phyloP scores from a whole-genome alignment of 139 green algal genomes.

The Ulvella scutata region DNA sequence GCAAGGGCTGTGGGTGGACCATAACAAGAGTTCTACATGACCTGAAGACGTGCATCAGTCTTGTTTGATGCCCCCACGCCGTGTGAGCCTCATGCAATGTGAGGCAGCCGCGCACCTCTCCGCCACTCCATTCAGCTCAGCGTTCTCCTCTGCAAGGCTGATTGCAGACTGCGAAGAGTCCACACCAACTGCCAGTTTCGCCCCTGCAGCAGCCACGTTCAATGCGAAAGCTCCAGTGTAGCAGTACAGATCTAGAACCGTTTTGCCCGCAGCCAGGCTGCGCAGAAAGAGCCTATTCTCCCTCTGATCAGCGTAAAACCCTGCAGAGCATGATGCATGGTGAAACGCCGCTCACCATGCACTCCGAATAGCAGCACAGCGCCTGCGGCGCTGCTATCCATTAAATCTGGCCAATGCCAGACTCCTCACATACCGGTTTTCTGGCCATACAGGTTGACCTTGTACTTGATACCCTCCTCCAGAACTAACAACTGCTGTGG shows the following conservation, averaged over 20 bases:
- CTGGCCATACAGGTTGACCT: slow-evolving; percentile 6
- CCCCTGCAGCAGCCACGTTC: slow-evolving; percentile 19
- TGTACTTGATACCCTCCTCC: not conserved
- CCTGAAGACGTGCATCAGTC: too few relatives aligned
- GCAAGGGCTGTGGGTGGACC: too few relatives aligned
- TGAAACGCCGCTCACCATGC: too few relatives aligned
- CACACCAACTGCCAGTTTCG: slow-evolving; percentile 23
- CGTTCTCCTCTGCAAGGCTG: slow-evolving; percentile 49
- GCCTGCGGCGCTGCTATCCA: too few relatives aligned
- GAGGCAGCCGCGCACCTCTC: not conserved
- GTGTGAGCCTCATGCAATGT: not conserved
- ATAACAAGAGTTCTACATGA: too few relatives aligned
- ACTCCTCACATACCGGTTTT: too few relatives aligned
- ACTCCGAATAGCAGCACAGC: too few relatives aligned
- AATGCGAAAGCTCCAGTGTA: slow-evolving; percentile 62
- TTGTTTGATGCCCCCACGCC: too few relatives aligned
- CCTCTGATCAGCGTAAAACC: slow-evolving; percentile 73
- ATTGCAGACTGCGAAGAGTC: slow-evolving; percentile 54
- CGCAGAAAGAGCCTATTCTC: slow-evolving; percentile 56
- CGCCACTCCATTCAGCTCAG: slow-evolving; percentile 50
- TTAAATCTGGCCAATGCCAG: too few relatives aligned
- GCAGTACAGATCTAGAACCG: slow-evolving; percentile 76
- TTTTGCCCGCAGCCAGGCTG: slow-evolving; percentile 12
- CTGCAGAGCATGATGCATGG: too few relatives aligned
- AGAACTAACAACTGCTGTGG: not conserved